A percentile compares a stretch with the other conserved stretches of the same genome.
Conservation (phyloP, 2,329 filamentous ascomycete species). For the Colletotrichum musae region DNA sequence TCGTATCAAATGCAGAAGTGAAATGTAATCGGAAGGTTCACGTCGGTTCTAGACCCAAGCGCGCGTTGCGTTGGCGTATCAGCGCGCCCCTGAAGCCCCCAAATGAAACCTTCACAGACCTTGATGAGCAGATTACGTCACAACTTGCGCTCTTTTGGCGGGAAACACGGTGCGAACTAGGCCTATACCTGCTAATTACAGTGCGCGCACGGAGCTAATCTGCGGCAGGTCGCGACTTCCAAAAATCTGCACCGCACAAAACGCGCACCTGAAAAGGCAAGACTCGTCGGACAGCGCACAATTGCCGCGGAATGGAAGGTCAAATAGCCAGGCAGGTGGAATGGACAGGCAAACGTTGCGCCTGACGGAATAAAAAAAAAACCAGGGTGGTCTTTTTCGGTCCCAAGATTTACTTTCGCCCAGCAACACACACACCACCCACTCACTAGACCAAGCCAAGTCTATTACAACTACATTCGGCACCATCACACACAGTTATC, state of each 20-base stretch:
- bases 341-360: neutral
- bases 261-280: slow-evolving; percentile 38
- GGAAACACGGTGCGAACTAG: neutral
- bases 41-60: slow-evolving; percentile 29
- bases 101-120: slow-evolving; percentile 39
- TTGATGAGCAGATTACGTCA: slow-evolving; percentile 40
- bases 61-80: slow-evolving; percentile 31
- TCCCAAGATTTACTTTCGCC: neutral
- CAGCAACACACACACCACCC: neutral
- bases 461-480: slow-evolving; percentile 27
- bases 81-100: slow-evolving; percentile 22
- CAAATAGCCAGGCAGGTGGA: slow-evolving; percentile 5
- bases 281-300: slow-evolving; percentile 31
- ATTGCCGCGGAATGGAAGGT: slow-evolving; percentile 33
- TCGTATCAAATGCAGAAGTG: neutral
- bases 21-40: slow-evolving; percentile 24
- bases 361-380: neutral
- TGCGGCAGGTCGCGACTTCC: slow-evolving; percentile 13
- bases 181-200: neutral
- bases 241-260: slow-evolving; percentile 41
- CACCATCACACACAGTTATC: neutral
- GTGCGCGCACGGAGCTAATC: slow-evolving; percentile 3
- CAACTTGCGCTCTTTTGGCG: slow-evolving; percentile 22
- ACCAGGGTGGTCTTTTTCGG: slow-evolving; percentile 11
- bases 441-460: neutral